Evolutionary conservation across 371 early-diverging fungal species (phyloP).

Genomic region (Lichtheimia ramosa): DNA sequence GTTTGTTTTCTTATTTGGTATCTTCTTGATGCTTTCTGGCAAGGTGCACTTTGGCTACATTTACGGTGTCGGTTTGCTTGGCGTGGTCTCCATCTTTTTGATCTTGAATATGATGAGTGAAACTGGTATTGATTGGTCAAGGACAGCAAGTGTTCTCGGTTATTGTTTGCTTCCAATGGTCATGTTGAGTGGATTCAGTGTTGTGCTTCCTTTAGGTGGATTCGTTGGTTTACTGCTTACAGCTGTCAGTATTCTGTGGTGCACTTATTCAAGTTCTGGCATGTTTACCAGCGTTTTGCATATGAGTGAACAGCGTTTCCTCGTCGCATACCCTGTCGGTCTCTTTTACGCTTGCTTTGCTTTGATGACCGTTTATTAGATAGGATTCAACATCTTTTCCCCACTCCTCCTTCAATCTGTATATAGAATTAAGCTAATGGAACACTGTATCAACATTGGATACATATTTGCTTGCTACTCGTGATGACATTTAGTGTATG

Average conservation of each 20-base stretch:
- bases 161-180: slow-evolving; percentile 97
- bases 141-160: slow-evolving; percentile 94
- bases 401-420: too few relatives aligned
- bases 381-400: background rate
- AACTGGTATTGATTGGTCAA: slow-evolving; percentile 81
- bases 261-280: slow-evolving; percentile 90
- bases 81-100: slow-evolving; percentile 82
- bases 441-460: too few relatives aligned
- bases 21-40: slow-evolving; percentile 82
- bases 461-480: too few relatives aligned
- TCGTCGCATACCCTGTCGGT: slow-evolving; percentile 95
- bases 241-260: slow-evolving; percentile 84
- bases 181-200: slow-evolving; percentile 70
- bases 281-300: slow-evolving; percentile 95
- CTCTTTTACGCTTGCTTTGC: slow-evolving; percentile 95
- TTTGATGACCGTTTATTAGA: slow-evolving; percentile 88
- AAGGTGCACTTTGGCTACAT: slow-evolving; percentile 97
- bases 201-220: slow-evolving; percentile 49
- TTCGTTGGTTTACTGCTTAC: slow-evolving; percentile 61
- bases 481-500: too few relatives aligned
- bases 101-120: slow-evolving; percentile 95
- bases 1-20: slow-evolving; percentile 89
- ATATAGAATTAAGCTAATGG: too few relatives aligned
- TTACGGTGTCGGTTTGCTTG: slow-evolving; percentile 92
- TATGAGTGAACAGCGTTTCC: slow-evolving; percentile 89